Evolutionary conservation across 1,139 yeast genomes (phyloP).

Genomic region (Arxiozyma slooffiae): DNA sequence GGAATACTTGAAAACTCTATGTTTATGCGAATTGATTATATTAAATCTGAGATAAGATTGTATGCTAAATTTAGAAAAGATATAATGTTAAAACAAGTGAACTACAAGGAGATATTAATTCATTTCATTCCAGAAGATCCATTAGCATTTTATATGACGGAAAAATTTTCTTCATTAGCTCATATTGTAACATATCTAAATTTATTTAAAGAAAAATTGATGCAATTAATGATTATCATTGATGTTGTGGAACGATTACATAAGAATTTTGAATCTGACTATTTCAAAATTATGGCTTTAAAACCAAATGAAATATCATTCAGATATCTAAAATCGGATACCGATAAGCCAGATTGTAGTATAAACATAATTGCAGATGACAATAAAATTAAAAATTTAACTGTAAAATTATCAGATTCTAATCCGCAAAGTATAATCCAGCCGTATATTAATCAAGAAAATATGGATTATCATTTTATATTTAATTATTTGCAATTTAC

Average conservation of each 20-base stretch:
- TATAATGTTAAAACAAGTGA: constrained; percentile 26
- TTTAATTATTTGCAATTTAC: constrained; percentile 31
- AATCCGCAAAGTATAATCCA: constrained; percentile 30
- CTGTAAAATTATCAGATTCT: constrained; percentile 24
- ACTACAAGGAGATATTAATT: constrained; percentile 26
- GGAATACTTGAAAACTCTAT: constrained; percentile 26
- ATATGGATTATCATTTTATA: constrained; percentile 27
- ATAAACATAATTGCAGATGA: constrained; percentile 26
- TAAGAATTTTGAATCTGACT: constrained; percentile 26
- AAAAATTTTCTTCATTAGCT: constrained; percentile 22
- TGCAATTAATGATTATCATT: constrained; percentile 28
- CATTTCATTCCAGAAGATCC: constrained; percentile 23
- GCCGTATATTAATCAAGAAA: constrained; percentile 24
- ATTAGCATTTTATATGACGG: constrained; percentile 24
- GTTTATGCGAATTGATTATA: constrained; percentile 27
- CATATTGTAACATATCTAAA: constrained; percentile 24
- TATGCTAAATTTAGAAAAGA: constrained; percentile 27
- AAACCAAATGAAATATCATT: constrained; percentile 30
- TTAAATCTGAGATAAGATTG: constrained; percentile 23
- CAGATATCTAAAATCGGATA: constrained; percentile 24
- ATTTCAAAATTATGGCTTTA: constrained; percentile 26
- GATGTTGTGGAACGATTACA: constrained; percentile 30
- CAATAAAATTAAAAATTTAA: constrained; percentile 23
- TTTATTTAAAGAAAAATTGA: constrained; percentile 26
- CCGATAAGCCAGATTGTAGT: constrained; percentile 26